Evolutionary conservation across 2,329 filamentous ascomycete genomes (phyloP).

Genomic region (Emmonsia crescens): DNA sequence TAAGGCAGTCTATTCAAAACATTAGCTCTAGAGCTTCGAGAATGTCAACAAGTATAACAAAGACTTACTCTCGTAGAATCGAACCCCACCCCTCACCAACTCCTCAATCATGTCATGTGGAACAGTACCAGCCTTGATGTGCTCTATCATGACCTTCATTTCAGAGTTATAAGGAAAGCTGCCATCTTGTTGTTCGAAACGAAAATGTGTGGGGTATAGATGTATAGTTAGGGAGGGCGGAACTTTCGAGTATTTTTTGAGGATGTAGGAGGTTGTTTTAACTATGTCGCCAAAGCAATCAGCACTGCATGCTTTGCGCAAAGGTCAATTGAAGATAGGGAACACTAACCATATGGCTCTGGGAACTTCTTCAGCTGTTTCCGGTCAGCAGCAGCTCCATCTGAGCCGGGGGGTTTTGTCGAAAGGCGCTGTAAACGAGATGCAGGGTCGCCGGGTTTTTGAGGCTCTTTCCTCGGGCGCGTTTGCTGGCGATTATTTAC

Average conservation of each 20-base stretch:
- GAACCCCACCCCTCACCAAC: conserved; percentile 58
- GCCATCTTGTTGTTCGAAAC: conserved; percentile 87
- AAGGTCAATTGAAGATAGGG: conserved; percentile 6
- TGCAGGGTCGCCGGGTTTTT: conserved; percentile 27
- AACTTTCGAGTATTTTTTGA: conserved; percentile 64
- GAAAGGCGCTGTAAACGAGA: conserved; percentile 24
- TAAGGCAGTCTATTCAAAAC: conserved; percentile 54
- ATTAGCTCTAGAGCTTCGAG: conserved; percentile 5
- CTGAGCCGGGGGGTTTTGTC: conserved; percentile 20
- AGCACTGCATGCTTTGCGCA: conserved; percentile 12
- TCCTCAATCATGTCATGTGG: conserved; percentile 83
- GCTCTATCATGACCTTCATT: conserved; percentile 71
- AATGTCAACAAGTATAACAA: neutral
- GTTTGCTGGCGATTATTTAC: conserved; percentile 21
- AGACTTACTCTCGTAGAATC: conserved; percentile 69
- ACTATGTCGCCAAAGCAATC: conserved; percentile 40
- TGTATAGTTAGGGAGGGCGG: conserved; percentile 80
- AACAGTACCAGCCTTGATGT: conserved; percentile 63
- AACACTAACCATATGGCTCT: conserved; percentile 36
- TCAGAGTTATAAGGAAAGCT: conserved; percentile 87
- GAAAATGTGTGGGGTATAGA: conserved; percentile 73
- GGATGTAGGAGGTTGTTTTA: conserved; percentile 62
- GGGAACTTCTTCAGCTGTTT: conserved; percentile 28
- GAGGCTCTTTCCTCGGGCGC: conserved; percentile 49
- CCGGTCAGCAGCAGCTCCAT: conserved; percentile 22